Evolutionary conservation across 495 filamentous ascomycete genomes (phyloP), one percentile per base, ranked within the genome.

Genomic region (Letharia lupina): DNA sequence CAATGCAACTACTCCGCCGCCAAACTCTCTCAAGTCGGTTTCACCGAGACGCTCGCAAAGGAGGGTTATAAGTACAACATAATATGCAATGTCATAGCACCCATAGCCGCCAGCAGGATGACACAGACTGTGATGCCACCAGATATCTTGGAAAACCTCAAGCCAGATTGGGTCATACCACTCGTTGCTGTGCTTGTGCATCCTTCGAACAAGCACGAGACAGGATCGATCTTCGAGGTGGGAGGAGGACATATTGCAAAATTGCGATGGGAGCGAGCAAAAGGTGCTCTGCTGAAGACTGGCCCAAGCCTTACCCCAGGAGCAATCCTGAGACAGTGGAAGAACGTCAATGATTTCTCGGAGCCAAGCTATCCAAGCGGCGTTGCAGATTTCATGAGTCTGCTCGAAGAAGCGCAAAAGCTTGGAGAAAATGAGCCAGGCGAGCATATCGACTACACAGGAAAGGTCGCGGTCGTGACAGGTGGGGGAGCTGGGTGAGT

Each of bases 61-160:
- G 94, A 98, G 80, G 94, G 94, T 68, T 82, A 86, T 70, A 98
- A 98, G 78, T 98, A 98, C 81, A 98, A 98, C 84, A 98, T 98
- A 70, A 78, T 96, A 72, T 85, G 84, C 80, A 98, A 98, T 76
- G 90, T 89, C 72, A 98, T 98, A 79, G 93, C 94, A 42, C 94
- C 94, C 58, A 93, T 98, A 72, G 94, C 94, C 70, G 94, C 94
- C 61, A 91, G 87, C 79, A 88, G 94, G 74, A 96, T 98, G 95
- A 98, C 94, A 47, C 86, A 94, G 74, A 98, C 94, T 52, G 82
- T 98, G 63, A 98, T 98, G 95, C 95, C 94, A 58, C 92, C 90
- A 3, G 95, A 98, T 70, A 82, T 97, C 31, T 82, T 98, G 60
- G 86, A 90, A 64, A 87, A 86, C 73, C 83, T 98, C 65, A 93